Evolutionary conservation across 139 green algal genomes (phyloP).

Genomic region (Coccomyxa sp.): DNA sequence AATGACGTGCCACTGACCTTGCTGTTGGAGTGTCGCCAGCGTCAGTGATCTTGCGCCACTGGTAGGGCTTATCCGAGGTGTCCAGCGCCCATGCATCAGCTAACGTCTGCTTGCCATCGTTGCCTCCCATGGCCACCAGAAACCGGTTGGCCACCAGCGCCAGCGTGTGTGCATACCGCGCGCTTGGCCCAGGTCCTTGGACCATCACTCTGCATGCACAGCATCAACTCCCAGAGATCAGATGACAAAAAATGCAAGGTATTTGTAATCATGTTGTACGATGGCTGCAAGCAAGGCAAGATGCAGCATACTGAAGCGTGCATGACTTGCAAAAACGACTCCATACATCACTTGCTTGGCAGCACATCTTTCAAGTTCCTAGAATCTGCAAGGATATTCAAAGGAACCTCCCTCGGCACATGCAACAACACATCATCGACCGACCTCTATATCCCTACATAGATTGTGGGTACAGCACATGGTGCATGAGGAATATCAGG

Average conservation of each 20-base stretch:
- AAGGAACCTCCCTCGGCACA: too few relatives aligned
- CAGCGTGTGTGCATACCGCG: slow-evolving; percentile 94
- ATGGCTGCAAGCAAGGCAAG: too few relatives aligned
- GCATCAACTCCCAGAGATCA: not conserved
- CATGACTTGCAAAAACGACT: too few relatives aligned
- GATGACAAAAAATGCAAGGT: too few relatives aligned
- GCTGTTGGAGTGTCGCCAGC: slow-evolving; percentile 72
- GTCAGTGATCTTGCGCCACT: slow-evolving; percentile 88
- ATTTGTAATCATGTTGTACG: too few relatives aligned
- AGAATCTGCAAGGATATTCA: too few relatives aligned
- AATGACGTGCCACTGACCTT: slow-evolving; percentile 20
- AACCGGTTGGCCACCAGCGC: slow-evolving; percentile 96
- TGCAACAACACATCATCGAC: too few relatives aligned
- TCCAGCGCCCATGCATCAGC: slow-evolving; percentile 94
- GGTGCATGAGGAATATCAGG: too few relatives aligned
- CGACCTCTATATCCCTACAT: too few relatives aligned
- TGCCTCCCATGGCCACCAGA: slow-evolving; percentile 94
- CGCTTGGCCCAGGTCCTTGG: slow-evolving; percentile 82
- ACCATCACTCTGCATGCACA: slow-evolving; percentile 82
- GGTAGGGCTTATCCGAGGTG: slow-evolving; percentile 98
- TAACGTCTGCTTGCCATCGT: slow-evolving; percentile 90
- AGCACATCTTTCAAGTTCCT: too few relatives aligned
- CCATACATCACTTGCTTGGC: not conserved
- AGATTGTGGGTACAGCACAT: too few relatives aligned
- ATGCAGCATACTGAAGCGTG: too few relatives aligned